Base-by-base conservation (phyloP, 2,329 filamentous ascomycete species). In the Trichoderma brevicompactum region DNA sequence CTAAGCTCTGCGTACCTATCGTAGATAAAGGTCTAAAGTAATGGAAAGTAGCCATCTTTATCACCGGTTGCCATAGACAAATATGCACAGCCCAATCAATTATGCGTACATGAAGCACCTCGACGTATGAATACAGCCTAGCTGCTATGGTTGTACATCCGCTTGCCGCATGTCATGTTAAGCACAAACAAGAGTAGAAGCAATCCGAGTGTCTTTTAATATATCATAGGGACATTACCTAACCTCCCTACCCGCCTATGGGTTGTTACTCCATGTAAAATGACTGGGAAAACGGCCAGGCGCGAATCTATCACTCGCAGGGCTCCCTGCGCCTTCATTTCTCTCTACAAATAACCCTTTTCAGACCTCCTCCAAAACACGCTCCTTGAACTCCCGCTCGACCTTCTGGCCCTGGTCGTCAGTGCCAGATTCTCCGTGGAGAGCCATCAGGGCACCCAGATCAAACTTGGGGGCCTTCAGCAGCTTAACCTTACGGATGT, bases 401-500 rank as follows among this genome's bases (percentile, higher is more conserved):
- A 96, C 92, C 92, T 97, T 98, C 84, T 97, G 92, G 77, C 95
- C 95, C 80, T 93, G 89, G 84, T 99, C 95, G 80, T 98, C 94
- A 75, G 92, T 94, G 78, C 88, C 90, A 70, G 94, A 96, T 88
- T 99, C 95, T 83, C 95, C 95, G 86, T 99, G 95, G 76, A 99
- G 90, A 81, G 91, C 91, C 82, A 99, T 90, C 74, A 99, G 89
- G 75, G 92, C 91, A 83, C 95, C 95, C 72, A 99, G 91, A 80
- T 99, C 95, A 86, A 99, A 98, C 88, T 99, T 99, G 79, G 95
- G 95, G 73, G 90, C 83, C 90, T 99, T 99, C 75, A 99, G 87
- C 75, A 99, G 92, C 90, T 99, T 99, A 79, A 99, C 94, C 89
- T 99, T 99, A 84, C 95, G 94, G 83, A 99, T 97, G 87, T 99